A percentile compares a stretch with the other conserved stretches of the same genome.
Evolutionary conservation across 2,329 filamentous ascomycete genomes (phyloP).

Genomic region (Epichloe glyceriae): DNA sequence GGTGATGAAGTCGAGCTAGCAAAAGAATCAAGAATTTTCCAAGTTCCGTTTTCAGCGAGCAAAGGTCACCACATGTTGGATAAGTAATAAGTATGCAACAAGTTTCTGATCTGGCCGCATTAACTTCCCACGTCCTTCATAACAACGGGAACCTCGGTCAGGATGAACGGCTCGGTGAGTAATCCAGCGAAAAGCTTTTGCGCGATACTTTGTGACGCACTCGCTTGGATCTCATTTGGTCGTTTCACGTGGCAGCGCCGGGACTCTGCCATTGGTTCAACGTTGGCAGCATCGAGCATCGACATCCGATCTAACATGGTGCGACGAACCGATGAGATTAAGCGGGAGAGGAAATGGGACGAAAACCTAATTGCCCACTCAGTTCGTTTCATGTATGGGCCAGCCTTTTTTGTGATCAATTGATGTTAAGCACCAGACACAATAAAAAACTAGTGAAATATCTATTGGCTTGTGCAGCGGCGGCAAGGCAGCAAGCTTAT

Average conservation of each 20-base stretch:
- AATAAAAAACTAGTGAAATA: no score
- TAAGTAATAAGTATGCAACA: background rate
- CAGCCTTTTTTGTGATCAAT: no score
- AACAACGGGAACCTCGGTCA: no score
- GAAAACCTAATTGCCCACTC: background rate
- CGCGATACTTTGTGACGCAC: background rate
- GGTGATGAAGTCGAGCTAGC: background rate
- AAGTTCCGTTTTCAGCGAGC: background rate
- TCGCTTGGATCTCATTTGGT: background rate
- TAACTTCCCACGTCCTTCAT: background rate
- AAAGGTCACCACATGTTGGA: background rate
- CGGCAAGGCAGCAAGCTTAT: no score
- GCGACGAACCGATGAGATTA: background rate
- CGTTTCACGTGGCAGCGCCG: background rate
- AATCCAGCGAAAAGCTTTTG: no score
- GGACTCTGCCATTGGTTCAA: background rate
- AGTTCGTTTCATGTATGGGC: background rate
- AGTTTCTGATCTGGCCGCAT: background rate
- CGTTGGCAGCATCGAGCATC: background rate
- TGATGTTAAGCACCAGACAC: no score
- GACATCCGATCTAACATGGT: slow-evolving; percentile 1
- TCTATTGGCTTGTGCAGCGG: no score
- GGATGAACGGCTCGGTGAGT: no score
- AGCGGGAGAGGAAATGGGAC: background rate
- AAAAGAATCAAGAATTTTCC: background rate